Evolutionary conservation across 345 rosid species (phyloP), one percentile per base, ranked within the genome.

Genomic region (Euphorbia lathyris): DNA sequence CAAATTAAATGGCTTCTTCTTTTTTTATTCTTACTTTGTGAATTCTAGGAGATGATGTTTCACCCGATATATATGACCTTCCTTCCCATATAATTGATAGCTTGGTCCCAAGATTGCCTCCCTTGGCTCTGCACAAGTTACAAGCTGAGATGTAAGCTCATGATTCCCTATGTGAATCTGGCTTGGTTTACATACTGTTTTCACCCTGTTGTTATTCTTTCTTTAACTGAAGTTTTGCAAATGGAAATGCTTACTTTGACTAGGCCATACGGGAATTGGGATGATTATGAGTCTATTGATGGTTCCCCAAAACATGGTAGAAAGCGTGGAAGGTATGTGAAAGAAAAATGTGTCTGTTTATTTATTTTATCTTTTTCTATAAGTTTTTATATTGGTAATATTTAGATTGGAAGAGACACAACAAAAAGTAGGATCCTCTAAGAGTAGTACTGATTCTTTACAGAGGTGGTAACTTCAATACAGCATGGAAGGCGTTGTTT

Each of bases 301-400:
- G 83, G 73, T 74, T 75, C 72, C 74, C 66, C 64, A 29, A 70
- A 56, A 45, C 69, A 14, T 71, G 91, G 90, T 29, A 82, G 83
- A 79, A 94, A 94, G 79, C 87, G 92, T 10, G 29, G 73, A 60
- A 90, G 97, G 96, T 94, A n/a, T n/a, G 38, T 8, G 69, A 57
- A 43, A 32, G 14, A 65, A 32, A 36, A 1, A 8, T n/a, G n/a
- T 55, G 8, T 50, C 9, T 20, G 2, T 58, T 20, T 45, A 43
- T 17, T 60, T 7, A 6, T 17, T 34, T 2, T 19, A 14, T 50
- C 40, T 7, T 25, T 23, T 56, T 48, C 5, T 52, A 38, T 20
- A 13, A 11, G 8, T 22, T 42, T 3, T 16, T 7, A 52, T n/a
- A 12, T 20, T 19, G 60, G 34, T 50, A 32, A 27, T 32, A 13